Percentiles rank a stretch among this genome's conserved stretches.
Evolutionary conservation across 371 early-diverging fungal species (phyloP).

Genomic region (Actinomucor elegans): DNA sequence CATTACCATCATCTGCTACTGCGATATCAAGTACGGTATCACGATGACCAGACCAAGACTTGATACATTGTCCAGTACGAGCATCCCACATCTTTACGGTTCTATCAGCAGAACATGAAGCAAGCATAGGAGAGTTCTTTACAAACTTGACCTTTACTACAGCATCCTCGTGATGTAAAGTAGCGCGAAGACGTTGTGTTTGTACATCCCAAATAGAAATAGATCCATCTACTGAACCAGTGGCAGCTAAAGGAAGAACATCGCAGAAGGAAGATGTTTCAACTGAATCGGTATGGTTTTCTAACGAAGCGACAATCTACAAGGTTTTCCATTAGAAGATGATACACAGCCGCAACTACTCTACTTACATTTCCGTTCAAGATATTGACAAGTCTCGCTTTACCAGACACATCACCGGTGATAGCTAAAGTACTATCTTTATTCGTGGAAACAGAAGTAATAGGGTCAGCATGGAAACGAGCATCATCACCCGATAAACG

Average conservation of each 20-base stretch:
- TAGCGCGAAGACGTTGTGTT: conserved; percentile 69
- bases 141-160: conserved; percentile 80
- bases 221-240: conserved; percentile 87
- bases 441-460: conserved; percentile 77
- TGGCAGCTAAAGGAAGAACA: conserved; percentile 71
- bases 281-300: conserved; percentile 75
- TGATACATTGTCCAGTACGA: conserved; percentile 70
- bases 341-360: not conserved
- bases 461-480: conserved; percentile 85
- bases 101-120: conserved; percentile 75
- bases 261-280: conserved; percentile 77
- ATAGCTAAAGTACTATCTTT: conserved; percentile 76
- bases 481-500: conserved; percentile 73
- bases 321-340: not conserved
- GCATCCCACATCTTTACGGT: conserved; percentile 87
- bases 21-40: conserved; percentile 86
- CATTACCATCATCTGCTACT: conserved; percentile 70
- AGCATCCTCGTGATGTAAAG: conserved; percentile 78
- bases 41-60: conserved; percentile 83
- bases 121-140: conserved; percentile 62
- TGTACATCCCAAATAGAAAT: conserved; percentile 87
- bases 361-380: conserved; percentile 61
- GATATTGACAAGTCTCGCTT: conserved; percentile 75
- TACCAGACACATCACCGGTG: conserved; percentile 81
- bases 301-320: conserved; percentile 75